phyloP scores from a whole-genome alignment of 1,139 yeast genomes.

The Pichia sp. region DNA sequence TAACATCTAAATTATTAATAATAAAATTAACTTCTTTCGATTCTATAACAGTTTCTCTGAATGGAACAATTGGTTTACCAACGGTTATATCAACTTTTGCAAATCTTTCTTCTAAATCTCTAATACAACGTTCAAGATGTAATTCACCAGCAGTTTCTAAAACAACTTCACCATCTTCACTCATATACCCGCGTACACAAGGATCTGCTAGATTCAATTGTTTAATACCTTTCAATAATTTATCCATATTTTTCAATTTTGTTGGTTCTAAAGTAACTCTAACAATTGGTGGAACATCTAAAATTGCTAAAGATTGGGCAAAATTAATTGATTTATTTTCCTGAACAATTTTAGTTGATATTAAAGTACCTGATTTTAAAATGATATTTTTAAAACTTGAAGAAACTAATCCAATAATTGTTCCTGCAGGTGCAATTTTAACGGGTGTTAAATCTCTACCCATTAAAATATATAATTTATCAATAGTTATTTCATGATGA shows the following conservation, averaged over 20 bases:
- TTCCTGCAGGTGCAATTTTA: conserved; percentile 86
- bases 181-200: conserved; percentile 78
- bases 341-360: conserved; percentile 40
- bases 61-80: conserved; percentile 93
- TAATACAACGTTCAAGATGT: conserved; percentile 85
- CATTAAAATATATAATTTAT: conserved; percentile 78
- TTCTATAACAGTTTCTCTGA: conserved; percentile 71
- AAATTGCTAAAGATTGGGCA: conserved; percentile 49
- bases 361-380: conserved; percentile 80
- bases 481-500: conserved; percentile 46
- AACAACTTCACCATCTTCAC: conserved; percentile 87
- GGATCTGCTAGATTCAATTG: conserved; percentile 86
- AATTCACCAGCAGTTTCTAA: conserved; percentile 94
- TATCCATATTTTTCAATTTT: conserved; percentile 72
- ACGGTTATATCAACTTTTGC: conserved; percentile 85
- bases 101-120: conserved; percentile 83
- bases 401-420: conserved; percentile 92
- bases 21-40: conserved; percentile 24
- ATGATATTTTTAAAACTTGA: conserved; percentile 58
- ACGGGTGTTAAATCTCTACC: conserved; percentile 82
- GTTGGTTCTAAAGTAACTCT: conserved; percentile 93
- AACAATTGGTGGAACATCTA: conserved; percentile 78
- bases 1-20: conserved; percentile 35
- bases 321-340: conserved; percentile 46
- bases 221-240: conserved; percentile 71